Evolutionary conservation across 768 basidiomycete genomes (phyloP).

Genomic region (Galerina marginata): DNA sequence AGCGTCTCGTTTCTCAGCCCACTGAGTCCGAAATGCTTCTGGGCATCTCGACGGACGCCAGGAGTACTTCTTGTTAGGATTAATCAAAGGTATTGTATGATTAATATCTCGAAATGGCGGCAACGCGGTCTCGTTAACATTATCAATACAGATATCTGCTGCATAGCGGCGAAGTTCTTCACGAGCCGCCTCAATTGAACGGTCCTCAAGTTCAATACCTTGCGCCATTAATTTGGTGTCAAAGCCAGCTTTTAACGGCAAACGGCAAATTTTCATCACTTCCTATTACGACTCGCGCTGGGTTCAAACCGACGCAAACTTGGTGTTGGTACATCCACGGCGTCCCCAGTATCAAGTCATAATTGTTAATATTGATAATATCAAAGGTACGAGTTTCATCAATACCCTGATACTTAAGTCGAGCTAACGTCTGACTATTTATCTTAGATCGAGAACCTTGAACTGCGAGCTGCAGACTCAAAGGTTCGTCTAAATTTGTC

Average conservation of each 20-base stretch:
- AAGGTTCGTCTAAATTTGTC: slow-evolving; percentile 30
- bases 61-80: slow-evolving; percentile 30
- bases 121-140: slow-evolving; percentile 31
- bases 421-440: slow-evolving; percentile 29
- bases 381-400: slow-evolving; percentile 35
- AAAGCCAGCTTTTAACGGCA: neutral
- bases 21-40: slow-evolving; percentile 35
- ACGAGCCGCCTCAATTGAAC: neutral
- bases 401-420: slow-evolving; percentile 39
- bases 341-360: slow-evolving; percentile 44
- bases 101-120: slow-evolving; percentile 46
- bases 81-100: slow-evolving; percentile 46
- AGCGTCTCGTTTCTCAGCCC: slow-evolving; percentile 30
- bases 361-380: slow-evolving; percentile 41
- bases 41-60: slow-evolving; percentile 44
- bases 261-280: slow-evolving; percentile 2
- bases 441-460: slow-evolving; percentile 47
- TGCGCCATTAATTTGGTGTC: slow-evolving; percentile 1
- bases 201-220: slow-evolving; percentile 18
- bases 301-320: slow-evolving; percentile 34
- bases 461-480: slow-evolving; percentile 43
- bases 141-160: slow-evolving; percentile 14
- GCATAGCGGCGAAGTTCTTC: slow-evolving; percentile 18
- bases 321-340: slow-evolving; percentile 37
- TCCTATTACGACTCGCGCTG: slow-evolving; percentile 27